Base-by-base conservation (phyloP, 306 rosid genomes). In the Carpinus viminea region DNA sequence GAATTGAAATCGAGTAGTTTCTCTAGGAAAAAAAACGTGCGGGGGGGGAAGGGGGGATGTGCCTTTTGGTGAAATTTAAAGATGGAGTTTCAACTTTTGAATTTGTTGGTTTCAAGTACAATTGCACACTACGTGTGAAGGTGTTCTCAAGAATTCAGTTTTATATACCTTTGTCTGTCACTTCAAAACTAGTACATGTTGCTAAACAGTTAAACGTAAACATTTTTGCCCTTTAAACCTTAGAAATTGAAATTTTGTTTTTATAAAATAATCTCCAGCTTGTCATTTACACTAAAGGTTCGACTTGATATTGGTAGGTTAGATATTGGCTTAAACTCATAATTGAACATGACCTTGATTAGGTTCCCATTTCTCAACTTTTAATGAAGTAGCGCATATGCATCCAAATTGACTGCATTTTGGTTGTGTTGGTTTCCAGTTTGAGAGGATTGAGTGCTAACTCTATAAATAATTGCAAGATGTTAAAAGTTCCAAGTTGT, bases 401-500 rank as follows among this genome's bases (percentile, higher is more conserved):
- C 65, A 21, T 59, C 65, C 65, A 59, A 61, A 61, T 28, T 60
- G 6, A 61, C 68, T 26, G 12, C 68, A 24, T 24, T 11, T 21
- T 38, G 43, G 43, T 38, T 38, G 43, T 17, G 68, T 28, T 28
- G 31, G 38, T 26, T 60, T 12, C 68, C 38, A 60, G 38, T 60
- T 60, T 60, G 17, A 38, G 68, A 60, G 68, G 68, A 60, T 60
- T 8, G 28, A 56, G 10, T 56, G 62, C 62, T 56, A 28, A 17
- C 68, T 13, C n/a, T 26, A 28, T 8, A 65, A 65, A 48, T 66
- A 38, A 66, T 66, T 78, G 76, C 66, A 70, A 74, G 73, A 66
- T 85, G 57, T 65, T 51, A 31, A 28, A 47, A 64, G 50, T 76
- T 56, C 80, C 78, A 69, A 80, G 5, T 34, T 75, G 76, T 85